A percentile compares a stretch with the other conserved stretches of the same genome.
These are phyloP conservation scores for Didymella arachidicola DNA, from an alignment of 2,329 filamentous ascomycete species.

Conservation along the genomic window DNA sequence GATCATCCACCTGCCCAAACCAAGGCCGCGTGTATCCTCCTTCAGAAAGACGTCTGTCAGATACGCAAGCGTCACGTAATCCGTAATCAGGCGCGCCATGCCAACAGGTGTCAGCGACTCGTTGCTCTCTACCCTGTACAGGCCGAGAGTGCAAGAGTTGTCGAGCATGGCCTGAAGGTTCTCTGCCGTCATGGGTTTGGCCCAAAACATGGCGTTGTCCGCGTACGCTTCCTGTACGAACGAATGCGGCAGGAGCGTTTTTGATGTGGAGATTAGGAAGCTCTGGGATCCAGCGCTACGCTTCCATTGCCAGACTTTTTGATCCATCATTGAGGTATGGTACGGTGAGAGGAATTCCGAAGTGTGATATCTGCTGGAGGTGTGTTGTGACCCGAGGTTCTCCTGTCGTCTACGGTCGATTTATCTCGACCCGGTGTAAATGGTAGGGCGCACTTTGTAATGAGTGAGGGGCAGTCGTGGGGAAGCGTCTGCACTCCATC, in stretches of 20 bases:
- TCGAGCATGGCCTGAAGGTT: slow-evolving; percentile 38
- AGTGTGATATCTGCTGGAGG: neutral
- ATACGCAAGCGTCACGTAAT: slow-evolving; percentile 73
- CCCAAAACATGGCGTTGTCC: slow-evolving; percentile 44
- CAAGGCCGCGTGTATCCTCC: slow-evolving; percentile 65
- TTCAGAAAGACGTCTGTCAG: slow-evolving; percentile 73
- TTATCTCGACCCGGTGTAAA: neutral
- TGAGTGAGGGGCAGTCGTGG: neutral
- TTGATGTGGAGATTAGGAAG: slow-evolving; percentile 42
- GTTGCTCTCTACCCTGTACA: slow-evolving; percentile 30
- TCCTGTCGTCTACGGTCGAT: neutral
- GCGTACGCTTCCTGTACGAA: slow-evolving; percentile 44
- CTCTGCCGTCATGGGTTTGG: slow-evolving; percentile 32
- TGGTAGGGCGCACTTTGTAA: slow-evolving; percentile 2
- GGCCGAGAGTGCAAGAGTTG: slow-evolving; percentile 45
- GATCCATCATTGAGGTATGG: slow-evolving; percentile 25
- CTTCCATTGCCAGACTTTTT: slow-evolving; percentile 35
- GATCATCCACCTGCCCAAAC: slow-evolving; percentile 72
- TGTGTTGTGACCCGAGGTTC: neutral
- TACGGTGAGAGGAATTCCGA: no score
- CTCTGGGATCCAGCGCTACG: slow-evolving; percentile 27
- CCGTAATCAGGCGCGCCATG: slow-evolving; percentile 71
- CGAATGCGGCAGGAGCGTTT: slow-evolving; percentile 34
- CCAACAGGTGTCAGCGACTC: slow-evolving; percentile 58
- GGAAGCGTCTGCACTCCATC: neutral